Conservation (phyloP, 2,329 filamentous ascomycete species). For the Trichoderma asperellum region DNA sequence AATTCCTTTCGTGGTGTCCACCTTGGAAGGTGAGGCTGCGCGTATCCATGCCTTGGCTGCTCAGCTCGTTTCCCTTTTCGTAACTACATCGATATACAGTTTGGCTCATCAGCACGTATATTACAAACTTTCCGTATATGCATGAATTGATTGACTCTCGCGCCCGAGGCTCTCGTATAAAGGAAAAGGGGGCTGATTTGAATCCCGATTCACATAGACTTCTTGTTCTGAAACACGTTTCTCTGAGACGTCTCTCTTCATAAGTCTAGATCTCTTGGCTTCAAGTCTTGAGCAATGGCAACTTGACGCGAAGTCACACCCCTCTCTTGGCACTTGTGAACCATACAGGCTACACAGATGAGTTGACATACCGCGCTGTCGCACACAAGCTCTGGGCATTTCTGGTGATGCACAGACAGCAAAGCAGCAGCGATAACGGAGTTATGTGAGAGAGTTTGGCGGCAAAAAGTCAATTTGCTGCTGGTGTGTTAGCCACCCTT, state of each 20-base stretch:
- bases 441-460: not conserved
- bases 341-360: not conserved
- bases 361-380: slow-evolving; percentile 5
- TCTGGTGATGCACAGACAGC: slow-evolving; percentile 1
- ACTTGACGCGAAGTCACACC: slow-evolving; percentile 1
- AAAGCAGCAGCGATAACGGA: slow-evolving; percentile 21
- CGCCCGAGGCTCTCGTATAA: slow-evolving; percentile 3
- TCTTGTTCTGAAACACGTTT: slow-evolving; percentile 3
- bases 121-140: slow-evolving; percentile 4
- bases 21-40: slow-evolving; percentile 14
- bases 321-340: slow-evolving; percentile 21
- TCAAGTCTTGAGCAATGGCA: slow-evolving; percentile 11
- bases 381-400: not conserved
- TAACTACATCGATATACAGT: not conserved
- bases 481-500: slow-evolving; percentile 7
- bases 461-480: slow-evolving; percentile 16
- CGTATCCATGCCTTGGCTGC: not conserved
- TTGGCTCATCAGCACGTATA: not conserved
- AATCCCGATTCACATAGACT: not conserved
- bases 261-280: slow-evolving; percentile 4
- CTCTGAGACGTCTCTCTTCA: slow-evolving; percentile 1
- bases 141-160: not conserved
- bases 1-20: not conserved
- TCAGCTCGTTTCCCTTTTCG: slow-evolving; percentile 11
- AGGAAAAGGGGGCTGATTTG: not conserved